Evolutionary conservation across 208 protist species (phyloP), one percentile per base, ranked within the genome.

Genomic region (Trypanosoma melophagium): DNA sequence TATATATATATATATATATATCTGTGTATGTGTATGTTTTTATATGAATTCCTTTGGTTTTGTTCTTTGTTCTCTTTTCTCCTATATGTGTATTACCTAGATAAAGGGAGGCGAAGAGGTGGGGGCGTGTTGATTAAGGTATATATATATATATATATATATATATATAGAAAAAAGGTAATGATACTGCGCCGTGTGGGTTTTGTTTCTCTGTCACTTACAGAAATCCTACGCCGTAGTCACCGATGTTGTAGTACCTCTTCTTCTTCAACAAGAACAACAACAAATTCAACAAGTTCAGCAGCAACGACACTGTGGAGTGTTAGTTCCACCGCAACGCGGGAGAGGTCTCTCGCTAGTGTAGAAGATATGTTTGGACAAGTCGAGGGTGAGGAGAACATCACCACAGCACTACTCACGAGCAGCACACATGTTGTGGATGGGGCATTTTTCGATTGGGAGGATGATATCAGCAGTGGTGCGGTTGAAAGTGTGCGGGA

Each of bases 331-430:
- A 13, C 17, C 25, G 12, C 28, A 5, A 28, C 45, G 9, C 16
- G 17, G 3, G 19, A 8, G 42, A n/a, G 9, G 16, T 16, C 65
- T 7, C 51, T 61, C 14, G 41, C 50, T 31, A 53, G 49, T 28
- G 60, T 74, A 24, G 68, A 74, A 53, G 68, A 74, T 24, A 74
- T 74, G 68, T 74, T 74, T 61, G 65, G 53, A 7, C 25, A 47
- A n/a, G 38, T 42, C 2, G 65, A 60, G 24, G 45, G 31, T 40
- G 56, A 28, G n/a, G 42, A 57, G 14, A 49, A 52, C 9, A 40
- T 51, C 41, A 45, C 45, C 40, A n/a, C 25, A 24, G 60, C 22
- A n/a, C 17, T 44, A 10, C 44, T 65, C 19, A 35, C 52, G 24
- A 57, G 52, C 52, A 57, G 52, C 22, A 28, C 22, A n/a, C 22